phyloP scores from a whole-genome alignment of 371 early-diverging fungal species.

The Rhizopus arrhizus region DNA sequence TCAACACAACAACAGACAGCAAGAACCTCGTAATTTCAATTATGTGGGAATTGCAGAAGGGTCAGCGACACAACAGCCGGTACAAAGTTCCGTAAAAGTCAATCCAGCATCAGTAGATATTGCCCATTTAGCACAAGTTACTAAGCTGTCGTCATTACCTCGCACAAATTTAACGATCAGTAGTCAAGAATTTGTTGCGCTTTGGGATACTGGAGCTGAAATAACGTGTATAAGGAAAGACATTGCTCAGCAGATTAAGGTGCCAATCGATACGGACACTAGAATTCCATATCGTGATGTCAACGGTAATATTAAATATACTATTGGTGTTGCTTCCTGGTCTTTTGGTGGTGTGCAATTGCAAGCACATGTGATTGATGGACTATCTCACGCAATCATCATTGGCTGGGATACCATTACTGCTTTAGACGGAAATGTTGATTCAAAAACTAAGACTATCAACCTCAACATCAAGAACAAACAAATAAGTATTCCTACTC shows the following conservation, averaged over 20 bases:
- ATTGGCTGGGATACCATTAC: conserved; percentile 12
- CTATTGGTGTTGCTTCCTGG: conserved; percentile 2
- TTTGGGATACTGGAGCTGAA: conserved; percentile 16
- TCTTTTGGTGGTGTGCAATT: neutral
- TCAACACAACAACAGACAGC: neutral
- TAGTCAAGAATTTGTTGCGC: neutral
- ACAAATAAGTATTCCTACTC: too few species aligned
- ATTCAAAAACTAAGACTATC: conserved; percentile 1
- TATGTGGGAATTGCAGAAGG: too few species aligned
- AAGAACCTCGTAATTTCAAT: neutral
- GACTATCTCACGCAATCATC: neutral
- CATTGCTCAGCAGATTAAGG: neutral
- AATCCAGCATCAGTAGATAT: conserved; percentile 4
- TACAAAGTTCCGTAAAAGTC: neutral
- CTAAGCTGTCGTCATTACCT: neutral
- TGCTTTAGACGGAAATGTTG: neutral
- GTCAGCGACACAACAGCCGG: neutral
- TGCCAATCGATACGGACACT: neutral
- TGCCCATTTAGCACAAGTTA: neutral
- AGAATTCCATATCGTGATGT: conserved; percentile 7
- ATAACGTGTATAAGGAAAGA: neutral
- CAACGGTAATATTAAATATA: conserved; percentile 9
- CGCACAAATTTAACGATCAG: neutral
- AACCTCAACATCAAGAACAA: conserved; percentile 1
- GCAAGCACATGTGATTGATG: conserved; percentile 8